Evolutionary conservation across 495 filamentous ascomycete genomes (phyloP), one percentile per base, ranked within the genome.

Genomic region (Penicillium angulare): DNA sequence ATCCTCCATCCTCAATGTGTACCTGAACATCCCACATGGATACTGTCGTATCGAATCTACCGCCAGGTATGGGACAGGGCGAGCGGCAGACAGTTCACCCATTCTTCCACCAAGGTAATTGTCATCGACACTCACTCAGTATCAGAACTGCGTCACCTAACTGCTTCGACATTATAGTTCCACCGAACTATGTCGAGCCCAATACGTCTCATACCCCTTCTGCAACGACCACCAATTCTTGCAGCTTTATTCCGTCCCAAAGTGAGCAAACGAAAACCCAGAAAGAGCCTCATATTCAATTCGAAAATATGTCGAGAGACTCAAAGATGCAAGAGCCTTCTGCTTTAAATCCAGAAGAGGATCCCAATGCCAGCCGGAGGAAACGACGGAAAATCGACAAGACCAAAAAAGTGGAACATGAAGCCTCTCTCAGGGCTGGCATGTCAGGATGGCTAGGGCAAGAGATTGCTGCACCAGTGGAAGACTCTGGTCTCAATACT

Each of bases 331-430:
- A 8, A n/a, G n/a, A 26, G 12, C 1, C 43, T 3, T n/a, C 3
- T 9, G 40, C 41, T 3, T 24, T 16, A 10, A 52, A 40, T 33
- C 52, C 64, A 9, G 67, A 73, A 7, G 68, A 71, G 33, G 76
- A 80, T 41, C 68, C 66, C 0, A 79, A 80, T 47, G 50, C 63
- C 12, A 40, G 53, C 32, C 64, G 76, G 18, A 65, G 71, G 32
- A 84, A 85, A 57, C 69, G 82, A 15, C 69, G 73, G 33, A 83
- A 77, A 54, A 79, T 69, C 10, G 58, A 61, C 69, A 79, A 60
- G 67, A 64, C 39, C 29, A 60, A 50, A 36, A 35, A 46, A 2
- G n/a, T 50, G 0, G 53, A 53, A 17, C 32, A 45, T 8, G 53
- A 51, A 0, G 26, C 35, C 8, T 50, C 42, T 16, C 33, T 57